Evolutionary conservation across 345 rosid species (phyloP), one percentile per base, ranked within the genome.

Genomic region (Gossypium raimondii): DNA sequence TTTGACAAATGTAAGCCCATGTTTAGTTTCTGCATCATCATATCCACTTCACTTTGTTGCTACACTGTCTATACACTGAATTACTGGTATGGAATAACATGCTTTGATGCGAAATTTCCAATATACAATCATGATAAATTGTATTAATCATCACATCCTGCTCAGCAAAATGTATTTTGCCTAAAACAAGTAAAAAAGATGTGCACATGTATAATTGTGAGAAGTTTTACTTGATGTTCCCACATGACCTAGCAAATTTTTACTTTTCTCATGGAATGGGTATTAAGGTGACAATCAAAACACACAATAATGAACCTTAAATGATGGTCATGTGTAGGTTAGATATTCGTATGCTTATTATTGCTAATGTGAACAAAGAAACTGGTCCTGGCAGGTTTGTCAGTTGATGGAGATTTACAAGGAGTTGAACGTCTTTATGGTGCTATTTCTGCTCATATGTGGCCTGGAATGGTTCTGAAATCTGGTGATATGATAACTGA

Each of bases 401-500:
- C 97, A 13, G 86, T 89, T 47, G 87, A 89, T 80, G 99, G 99
- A 11, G 98, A 95, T 86, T 87, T 85, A 73, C 99, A 95, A 85
- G 99, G 99, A 75, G 82, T 91, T 71, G 97, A 95, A 65, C 94
- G 99, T 73, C 80, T 91, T 16, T 22, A 22, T 22, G 0, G 22
- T 22, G 97, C 99, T 76, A 96, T 95, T 74, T 90, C 99, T 56
- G 96, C 99, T 63, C 87, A 95, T 78, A 88, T 90, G 98, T 95
- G 99, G 97, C 97, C 98, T 70, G 98, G 97, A 77, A 91, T 95
- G 99, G 65, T 89, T 79, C 72, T 93, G 70, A 93, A 91, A 82
- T 86, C 94, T 22, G 96, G 96, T 63, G 89, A 87, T 77, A 83
- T 83, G 88, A 88, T 89, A 51, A 79, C 73, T 66, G 85, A 81